phyloP scores from a whole-genome alignment of 192 early-diverging fungal species.

The Linnemannia schmuckeri region DNA sequence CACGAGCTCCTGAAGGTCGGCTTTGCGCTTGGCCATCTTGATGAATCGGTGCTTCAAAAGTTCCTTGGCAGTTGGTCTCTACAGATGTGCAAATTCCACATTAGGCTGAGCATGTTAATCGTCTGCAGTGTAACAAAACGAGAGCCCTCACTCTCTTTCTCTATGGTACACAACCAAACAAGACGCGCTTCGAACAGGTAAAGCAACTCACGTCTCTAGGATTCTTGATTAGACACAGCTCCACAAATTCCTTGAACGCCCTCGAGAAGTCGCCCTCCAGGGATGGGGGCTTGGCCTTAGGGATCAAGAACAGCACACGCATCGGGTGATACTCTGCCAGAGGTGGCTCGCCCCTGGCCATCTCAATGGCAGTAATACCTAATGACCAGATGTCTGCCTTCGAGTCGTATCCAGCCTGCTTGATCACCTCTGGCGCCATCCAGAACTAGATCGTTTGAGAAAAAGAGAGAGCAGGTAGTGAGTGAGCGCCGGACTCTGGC shows the following conservation, averaged over 20 bases:
- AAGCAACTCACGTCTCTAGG: constrained; percentile 72
- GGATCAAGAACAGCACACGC: constrained; percentile 94
- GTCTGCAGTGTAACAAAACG: neutral
- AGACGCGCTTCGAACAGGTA: neutral
- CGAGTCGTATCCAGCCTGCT: constrained; percentile 82
- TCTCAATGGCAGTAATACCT: constrained; percentile 97
- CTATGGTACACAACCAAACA: neutral
- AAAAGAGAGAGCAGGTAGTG: neutral
- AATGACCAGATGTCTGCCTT: constrained; percentile 98
- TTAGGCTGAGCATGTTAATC: neutral
- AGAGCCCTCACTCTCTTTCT: neutral
- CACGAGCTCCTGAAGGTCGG: constrained; percentile 86
- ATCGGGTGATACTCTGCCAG: constrained; percentile 96
- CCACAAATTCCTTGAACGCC: constrained; percentile 93
- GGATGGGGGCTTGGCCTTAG: constrained; percentile 89
- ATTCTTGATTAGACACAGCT: constrained; percentile 90
- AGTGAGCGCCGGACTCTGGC: neutral
- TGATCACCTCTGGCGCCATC: constrained; percentile 97
- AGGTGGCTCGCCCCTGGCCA: constrained; percentile 93
- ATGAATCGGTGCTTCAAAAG: constrained; percentile 93
- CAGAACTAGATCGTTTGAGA: constrained; percentile 65
- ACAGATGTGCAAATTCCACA: neutral
- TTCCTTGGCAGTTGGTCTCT: constrained; percentile 92
- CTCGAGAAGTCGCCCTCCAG: constrained; percentile 84
- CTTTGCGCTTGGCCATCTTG: constrained; percentile 82